Conservation (phyloP, 352 stramenopile species). For the Pythium dissimile region DNA sequence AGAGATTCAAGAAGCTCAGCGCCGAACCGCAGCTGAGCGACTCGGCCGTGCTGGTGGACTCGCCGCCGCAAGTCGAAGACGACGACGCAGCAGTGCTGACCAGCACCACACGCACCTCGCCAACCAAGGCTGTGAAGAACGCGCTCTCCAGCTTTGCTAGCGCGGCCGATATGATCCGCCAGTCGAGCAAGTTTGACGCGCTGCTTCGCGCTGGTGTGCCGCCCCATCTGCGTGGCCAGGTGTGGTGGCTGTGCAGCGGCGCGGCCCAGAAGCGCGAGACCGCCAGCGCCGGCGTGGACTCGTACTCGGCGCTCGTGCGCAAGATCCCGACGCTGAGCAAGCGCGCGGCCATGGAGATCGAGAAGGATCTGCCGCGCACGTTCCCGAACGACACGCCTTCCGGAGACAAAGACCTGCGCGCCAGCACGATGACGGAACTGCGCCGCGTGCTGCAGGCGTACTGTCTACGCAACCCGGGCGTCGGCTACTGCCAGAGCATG, state of each 20-base stretch:
- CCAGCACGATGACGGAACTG: constrained; percentile 53
- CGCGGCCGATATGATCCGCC: constrained; percentile 46
- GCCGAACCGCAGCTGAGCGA: neutral
- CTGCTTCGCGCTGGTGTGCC: constrained; percentile 64
- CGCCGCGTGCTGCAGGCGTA: constrained; percentile 83
- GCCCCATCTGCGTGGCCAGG: constrained; percentile 53
- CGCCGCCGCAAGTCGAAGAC: neutral
- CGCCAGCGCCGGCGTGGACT: constrained; percentile 28
- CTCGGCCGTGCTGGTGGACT: constrained; percentile 8
- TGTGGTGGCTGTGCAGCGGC: constrained; percentile 84
- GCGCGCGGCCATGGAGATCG: constrained; percentile 77
- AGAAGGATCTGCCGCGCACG: constrained; percentile 85
- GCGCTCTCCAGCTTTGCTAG: constrained; percentile 45
- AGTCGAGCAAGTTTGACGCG: constrained; percentile 60
- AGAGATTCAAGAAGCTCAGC: constrained; percentile 26
- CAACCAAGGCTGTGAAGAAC: constrained; percentile 40
- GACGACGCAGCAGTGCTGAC: neutral
- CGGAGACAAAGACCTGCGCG: constrained; percentile 16
- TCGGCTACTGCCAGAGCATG: constrained; percentile 91
- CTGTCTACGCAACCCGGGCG: constrained; percentile 71
- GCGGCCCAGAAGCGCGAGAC: constrained; percentile 43
- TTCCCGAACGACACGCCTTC: constrained; percentile 42
- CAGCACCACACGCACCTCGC: constrained; percentile 18
- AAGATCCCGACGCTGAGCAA: constrained; percentile 58
- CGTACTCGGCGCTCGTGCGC: constrained; percentile 53